Evolutionary conservation across 192 early-diverging fungal genomes (phyloP), one percentile per base, ranked within the genome.

Genomic region (Backusella luteola): DNA sequence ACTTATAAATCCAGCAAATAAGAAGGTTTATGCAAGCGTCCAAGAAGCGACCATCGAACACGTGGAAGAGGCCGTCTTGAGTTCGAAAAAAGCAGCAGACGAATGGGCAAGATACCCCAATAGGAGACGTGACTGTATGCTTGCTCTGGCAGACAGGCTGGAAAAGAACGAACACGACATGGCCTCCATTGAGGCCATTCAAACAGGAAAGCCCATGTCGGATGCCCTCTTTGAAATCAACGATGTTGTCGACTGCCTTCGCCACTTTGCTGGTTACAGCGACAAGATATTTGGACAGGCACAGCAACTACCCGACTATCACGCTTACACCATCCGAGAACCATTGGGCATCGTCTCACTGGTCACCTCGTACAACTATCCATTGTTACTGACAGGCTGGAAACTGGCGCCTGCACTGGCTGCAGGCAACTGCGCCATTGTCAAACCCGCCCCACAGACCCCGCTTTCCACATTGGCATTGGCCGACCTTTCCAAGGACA

Each of bases 391-490:
- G 59, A 75, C 91, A 1, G 91, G 88, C 26, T 91, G 90, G 90
- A 97, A 96, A 71, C 85, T 96, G 52, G 95, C 90, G 4, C 92
- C 94, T 5, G 88, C 91, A 21, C 80, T 95, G 29, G 91, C 90
- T 7, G 89, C 85, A 32, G 94, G 95, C 6, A 91, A 89, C 81
- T 88, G 90, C 32, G 72, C 83, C 26, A 84, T 90, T 66, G 82
- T 88, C 78, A 89, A 89, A 73, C 87, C 88, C 0, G 89, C 87
- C 11, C 86, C 85, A 23, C 86, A 90, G 76, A 90, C 89, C 8
- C 89, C 89, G 19, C 83, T 90, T 26, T 86, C 86, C 4, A 83
- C 88, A 32, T 81, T 85, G 77, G 83, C 84, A 59, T 81, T 90
- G 76, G 89, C 87, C 11, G 67, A 85, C 12, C 66, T 90, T 52